Base-by-base conservation (phyloP, 768 basidiomycete genomes). In the Lactarius sanguifluus region DNA sequence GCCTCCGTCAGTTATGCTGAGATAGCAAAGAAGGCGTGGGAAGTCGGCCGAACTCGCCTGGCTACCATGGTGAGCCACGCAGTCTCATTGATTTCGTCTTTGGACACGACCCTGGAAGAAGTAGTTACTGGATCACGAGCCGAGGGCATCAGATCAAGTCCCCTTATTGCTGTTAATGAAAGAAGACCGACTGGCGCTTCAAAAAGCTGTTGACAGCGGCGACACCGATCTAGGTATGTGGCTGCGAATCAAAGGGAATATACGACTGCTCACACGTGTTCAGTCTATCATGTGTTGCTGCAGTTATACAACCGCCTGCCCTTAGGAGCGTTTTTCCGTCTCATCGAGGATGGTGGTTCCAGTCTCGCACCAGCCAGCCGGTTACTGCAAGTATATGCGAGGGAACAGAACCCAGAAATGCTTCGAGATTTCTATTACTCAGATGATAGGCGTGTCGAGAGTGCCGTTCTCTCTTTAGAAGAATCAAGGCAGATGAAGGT, bases 391-490 rank as follows among this genome's bases (percentile, higher is more conserved):
- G 92, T 96, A 1, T 96, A 96, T 74, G 94, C 92, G 0, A 80
- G 91, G 45, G 92, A 95, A 74, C 94, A 94, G 72, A 91, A 96
- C 74, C 81, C 91, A 59, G 92, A 93, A 69, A 90, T 98, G 86
- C 79, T 98, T 8, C 82, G 94, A 18, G 95, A 99, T 75, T 98
- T 96, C 77, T 98, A 95, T 76, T 99, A 96, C 73, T 96, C 96
- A 41, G 97, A 99, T 72, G 97, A 98, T 77, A 82, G 97, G 62
- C 83, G 96, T 56, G 89, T 93, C 16, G 97, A 98, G 74, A 96
- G 90, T 76, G 97, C 95, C 0, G 83, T 90, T n/a, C 78, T 98
- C 3, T 90, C 86, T 43, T 77, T 99, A 25, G 92, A 92, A 54
- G 97, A 98, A 75, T 90, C 93, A 8, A 79, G 82, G 3, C 77